These are phyloP conservation scores for Podaxis sp. DNA, from an alignment of 768 basidiomycete species.

Conservation along the genomic window DNA sequence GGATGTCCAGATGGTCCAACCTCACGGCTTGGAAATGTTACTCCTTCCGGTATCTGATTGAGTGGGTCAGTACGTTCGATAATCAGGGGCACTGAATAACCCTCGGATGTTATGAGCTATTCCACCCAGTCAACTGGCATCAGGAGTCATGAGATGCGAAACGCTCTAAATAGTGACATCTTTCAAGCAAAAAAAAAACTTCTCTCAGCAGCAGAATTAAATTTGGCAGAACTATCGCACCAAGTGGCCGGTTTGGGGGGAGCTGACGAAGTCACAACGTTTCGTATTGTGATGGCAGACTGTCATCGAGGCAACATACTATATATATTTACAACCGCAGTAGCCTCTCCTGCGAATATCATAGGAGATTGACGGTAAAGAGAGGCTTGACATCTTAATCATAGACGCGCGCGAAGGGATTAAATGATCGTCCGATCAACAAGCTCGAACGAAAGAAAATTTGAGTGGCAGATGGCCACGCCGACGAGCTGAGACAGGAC, in stretches of 20 bases:
- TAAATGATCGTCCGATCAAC: not conserved
- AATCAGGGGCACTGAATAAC: not conserved
- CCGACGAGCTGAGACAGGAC: not conserved
- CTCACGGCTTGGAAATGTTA: too few relatives aligned
- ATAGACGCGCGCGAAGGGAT: not conserved
- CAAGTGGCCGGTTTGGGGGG: not conserved
- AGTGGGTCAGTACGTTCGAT: too few relatives aligned
- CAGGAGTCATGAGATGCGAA: not conserved
- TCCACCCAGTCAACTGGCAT: not conserved
- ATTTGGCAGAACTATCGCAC: not conserved
- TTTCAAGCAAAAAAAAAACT: not conserved
- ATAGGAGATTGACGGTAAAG: not conserved
- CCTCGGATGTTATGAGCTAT: not conserved
- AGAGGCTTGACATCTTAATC: not conserved
- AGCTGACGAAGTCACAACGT: not conserved
- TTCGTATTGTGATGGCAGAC: not conserved
- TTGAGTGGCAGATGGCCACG: not conserved
- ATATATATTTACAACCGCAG: not conserved
- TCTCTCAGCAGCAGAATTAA: not conserved
- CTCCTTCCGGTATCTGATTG: too few relatives aligned
- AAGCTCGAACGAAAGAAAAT: not conserved
- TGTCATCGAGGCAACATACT: not conserved
- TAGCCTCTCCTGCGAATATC: not conserved
- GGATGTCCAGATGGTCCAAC: too few relatives aligned
- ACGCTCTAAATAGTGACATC: not conserved